A percentile compares a stretch with the other conserved stretches of the same genome.
Evolutionary conservation across 2,329 filamentous ascomycete species (phyloP).

Genomic region (Basipetospora chlamydospora): DNA sequence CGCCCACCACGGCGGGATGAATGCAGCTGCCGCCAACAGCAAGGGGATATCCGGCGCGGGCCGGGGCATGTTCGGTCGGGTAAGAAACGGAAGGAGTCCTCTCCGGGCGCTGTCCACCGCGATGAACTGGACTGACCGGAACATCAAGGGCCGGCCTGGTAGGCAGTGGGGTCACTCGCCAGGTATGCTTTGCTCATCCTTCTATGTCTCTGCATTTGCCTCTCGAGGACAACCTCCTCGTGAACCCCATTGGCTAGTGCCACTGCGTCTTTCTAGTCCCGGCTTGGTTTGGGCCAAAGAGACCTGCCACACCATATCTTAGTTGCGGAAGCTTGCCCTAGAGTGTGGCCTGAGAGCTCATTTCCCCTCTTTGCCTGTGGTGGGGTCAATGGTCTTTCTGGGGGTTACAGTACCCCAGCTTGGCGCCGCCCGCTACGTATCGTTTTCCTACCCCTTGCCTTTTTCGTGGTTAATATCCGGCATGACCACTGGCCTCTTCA

Average conservation of each 20-base stretch:
- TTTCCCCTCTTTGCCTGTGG: no score
- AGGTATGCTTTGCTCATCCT: conserved; percentile 22
- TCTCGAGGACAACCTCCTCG: neutral
- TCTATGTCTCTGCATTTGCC: neutral
- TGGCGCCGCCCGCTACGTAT: no score
- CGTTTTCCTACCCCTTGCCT: no score
- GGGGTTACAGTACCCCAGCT: no score
- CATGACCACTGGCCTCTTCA: no score
- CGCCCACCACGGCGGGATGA: conserved; percentile 1
- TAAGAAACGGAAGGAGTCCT: conserved; percentile 45
- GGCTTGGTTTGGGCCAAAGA: no score
- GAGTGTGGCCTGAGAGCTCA: no score
- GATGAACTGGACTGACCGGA: conserved; percentile 37
- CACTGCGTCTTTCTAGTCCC: no score
- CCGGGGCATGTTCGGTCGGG: conserved; percentile 66
- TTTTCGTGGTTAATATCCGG: no score
- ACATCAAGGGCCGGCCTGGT: conserved; percentile 28
- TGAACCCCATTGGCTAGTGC: neutral
- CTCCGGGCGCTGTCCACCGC: conserved; percentile 34
- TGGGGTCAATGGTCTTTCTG: no score
- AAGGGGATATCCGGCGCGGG: conserved; percentile 74
- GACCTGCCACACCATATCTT: no score
- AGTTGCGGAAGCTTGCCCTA: no score
- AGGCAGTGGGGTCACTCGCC: conserved; percentile 25
- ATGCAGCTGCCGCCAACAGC: conserved; percentile 20